Evolutionary conservation across 768 basidiomycete species (phyloP).

Genomic region (Guyanaporus albipodus): DNA sequence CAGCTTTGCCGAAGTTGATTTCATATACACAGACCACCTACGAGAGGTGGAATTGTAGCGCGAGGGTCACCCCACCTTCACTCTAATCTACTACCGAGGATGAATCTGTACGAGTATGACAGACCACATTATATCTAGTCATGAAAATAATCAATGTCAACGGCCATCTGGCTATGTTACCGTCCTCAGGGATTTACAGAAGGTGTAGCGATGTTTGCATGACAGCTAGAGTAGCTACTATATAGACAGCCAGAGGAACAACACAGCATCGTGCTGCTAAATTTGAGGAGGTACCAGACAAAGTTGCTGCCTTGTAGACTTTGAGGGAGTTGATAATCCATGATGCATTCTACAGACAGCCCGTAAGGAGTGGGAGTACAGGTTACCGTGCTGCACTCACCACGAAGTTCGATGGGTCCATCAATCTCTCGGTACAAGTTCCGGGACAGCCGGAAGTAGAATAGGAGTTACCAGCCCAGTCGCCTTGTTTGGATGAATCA

Average conservation of each 20-base stretch:
- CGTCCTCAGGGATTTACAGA: constrained; percentile 12
- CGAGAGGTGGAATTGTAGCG: constrained; percentile 29
- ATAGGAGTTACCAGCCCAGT: constrained; percentile 84
- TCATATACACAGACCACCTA: neutral
- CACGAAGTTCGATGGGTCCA: constrained; percentile 68
- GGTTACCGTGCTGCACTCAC: constrained; percentile 41
- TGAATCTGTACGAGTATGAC: neutral
- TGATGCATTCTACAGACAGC: constrained; percentile 56
- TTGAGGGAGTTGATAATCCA: constrained; percentile 80
- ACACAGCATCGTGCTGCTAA: constrained; percentile 4
- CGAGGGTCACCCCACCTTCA: constrained; percentile 38
- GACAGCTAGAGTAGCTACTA: constrained; percentile 4
- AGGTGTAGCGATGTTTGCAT: constrained; percentile 15
- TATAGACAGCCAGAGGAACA: constrained; percentile 6
- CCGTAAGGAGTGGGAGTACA: constrained; percentile 1
- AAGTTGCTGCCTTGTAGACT: constrained; percentile 59
- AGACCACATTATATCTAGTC: constrained; percentile 9
- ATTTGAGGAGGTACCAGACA: constrained; percentile 37
- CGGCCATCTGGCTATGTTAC: neutral
- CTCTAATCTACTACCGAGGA: neutral
- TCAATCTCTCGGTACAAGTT: constrained; percentile 58
- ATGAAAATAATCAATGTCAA: constrained; percentile 8
- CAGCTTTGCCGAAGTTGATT: constrained; percentile 56
- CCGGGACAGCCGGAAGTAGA: constrained; percentile 71
- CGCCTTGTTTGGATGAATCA: constrained; percentile 42